Base-by-base conservation (phyloP, 2,329 filamentous ascomycete species). In the Truncatella angustata region DNA sequence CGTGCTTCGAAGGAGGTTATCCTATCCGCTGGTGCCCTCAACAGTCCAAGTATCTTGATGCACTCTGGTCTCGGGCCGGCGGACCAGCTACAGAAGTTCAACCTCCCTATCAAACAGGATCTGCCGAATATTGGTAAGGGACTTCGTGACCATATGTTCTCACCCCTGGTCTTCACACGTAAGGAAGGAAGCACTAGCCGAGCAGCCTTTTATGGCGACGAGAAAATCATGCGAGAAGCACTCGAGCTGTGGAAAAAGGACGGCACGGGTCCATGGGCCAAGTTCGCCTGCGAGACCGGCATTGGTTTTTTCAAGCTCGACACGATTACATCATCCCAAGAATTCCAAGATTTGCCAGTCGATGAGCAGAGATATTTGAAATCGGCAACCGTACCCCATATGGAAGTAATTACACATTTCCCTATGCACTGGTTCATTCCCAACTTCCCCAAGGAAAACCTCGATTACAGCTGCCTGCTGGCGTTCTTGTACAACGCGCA, bases 401-500 rank as follows among this genome's bases (percentile, higher is more conserved):
- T 75, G 56, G 84, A 87, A 57, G 62, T 85, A 14, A 51, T 76
- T 7, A 75, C 70, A 2, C 75, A 79, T 52, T 70, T 75, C 52
- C 72, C 73, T 0, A 56, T 73, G 4, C 76, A 77, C 55, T 71
- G 62, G 60, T 66, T 71, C 49, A 51, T 73, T 0, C 77, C 77
- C 0, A 60, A 66, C 1, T 69, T 75, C 32, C 61, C 70, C 0
- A 48, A 60, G 4, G 58, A 62, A 1, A 60, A 65, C 4, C 67
- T 73, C 14, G 71, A 70, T 66, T 78, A 78, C 58, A 63, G 70
- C 1, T 72, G 68, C 26, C 54, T 80, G 4, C 54, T 73, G 0
- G 70, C 76, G 1, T 79, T 81, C 55, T 56, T 77, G 18, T 78
- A 79, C 66, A 81, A 86, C 59, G 71, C 76, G 1, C 78, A 84